Evolutionary conservation across 441 rosid genomes (phyloP).

Genomic region (Bocquillonia castaneifolia): DNA sequence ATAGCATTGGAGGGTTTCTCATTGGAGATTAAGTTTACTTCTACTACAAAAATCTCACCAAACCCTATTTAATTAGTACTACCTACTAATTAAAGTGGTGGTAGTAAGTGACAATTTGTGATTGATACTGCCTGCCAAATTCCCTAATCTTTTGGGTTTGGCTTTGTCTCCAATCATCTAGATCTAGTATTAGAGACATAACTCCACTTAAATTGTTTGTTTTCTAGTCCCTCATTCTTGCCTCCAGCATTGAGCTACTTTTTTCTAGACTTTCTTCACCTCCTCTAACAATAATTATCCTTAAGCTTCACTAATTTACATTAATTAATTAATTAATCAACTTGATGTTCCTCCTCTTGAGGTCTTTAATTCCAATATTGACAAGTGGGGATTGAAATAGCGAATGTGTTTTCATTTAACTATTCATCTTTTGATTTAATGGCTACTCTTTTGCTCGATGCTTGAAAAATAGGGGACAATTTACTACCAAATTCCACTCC

Average conservation of each 20-base stretch:
- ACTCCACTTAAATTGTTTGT: constrained; percentile 13
- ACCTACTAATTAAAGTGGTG: background rate
- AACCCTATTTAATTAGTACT: background rate
- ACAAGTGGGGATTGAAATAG: background rate
- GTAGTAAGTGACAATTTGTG: background rate
- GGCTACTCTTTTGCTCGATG: constrained; percentile 14
- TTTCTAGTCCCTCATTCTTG: constrained; percentile 1
- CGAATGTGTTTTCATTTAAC: background rate
- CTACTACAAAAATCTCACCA: background rate
- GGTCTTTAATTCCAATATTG: background rate
- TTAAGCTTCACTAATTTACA: background rate
- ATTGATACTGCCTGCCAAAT: constrained; percentile 25
- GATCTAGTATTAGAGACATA: constrained; percentile 12
- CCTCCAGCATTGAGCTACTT: background rate
- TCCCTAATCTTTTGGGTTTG: constrained; percentile 19
- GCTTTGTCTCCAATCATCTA: constrained; percentile 27
- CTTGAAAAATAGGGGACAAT: constrained; percentile 21
- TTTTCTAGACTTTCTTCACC: background rate
- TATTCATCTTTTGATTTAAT: constrained; percentile 14
- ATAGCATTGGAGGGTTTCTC: constrained; percentile 10
- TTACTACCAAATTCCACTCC: background rate
- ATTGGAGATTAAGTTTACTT: constrained; percentile 5
- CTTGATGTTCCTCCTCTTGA: no score
- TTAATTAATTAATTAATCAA: background rate
- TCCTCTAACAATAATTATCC: constrained; percentile 17